Evolutionary conservation across 2,329 filamentous ascomycete species (phyloP).

Genomic region (Penicillium oxalicum): DNA sequence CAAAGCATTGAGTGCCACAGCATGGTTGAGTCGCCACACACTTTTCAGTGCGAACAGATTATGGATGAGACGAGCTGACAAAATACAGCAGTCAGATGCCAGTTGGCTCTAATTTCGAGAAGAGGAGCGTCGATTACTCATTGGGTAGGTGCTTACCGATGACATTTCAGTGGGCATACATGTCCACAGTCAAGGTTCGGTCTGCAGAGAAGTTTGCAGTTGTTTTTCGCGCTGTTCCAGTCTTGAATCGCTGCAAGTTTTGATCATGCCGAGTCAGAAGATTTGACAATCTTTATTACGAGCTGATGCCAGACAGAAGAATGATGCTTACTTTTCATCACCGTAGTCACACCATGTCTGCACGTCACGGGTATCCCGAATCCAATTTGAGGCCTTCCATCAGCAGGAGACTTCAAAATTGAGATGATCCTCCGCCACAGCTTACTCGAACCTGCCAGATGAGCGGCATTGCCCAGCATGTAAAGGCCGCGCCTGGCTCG

Average conservation of each 20-base stretch:
- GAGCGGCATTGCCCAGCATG: conserved; percentile 69
- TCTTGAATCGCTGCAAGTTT: conserved; percentile 24
- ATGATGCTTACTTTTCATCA: conserved; percentile 41
- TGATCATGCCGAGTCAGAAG: background rate
- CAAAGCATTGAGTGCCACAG: conserved; percentile 1
- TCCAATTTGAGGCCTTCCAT: conserved; percentile 37
- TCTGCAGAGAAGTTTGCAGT: conserved; percentile 47
- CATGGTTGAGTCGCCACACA: conserved; percentile 4
- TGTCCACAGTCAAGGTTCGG: conserved; percentile 47
- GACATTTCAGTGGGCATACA: conserved; percentile 47
- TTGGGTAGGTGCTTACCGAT: conserved; percentile 38
- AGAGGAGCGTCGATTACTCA: too few species aligned
- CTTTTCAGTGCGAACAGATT: background rate
- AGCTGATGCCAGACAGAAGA: background rate
- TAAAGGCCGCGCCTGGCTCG: conserved; percentile 75
- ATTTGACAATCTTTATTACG: background rate
- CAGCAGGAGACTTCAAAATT: conserved; percentile 32
- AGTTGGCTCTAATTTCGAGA: too few species aligned
- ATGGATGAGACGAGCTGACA: background rate
- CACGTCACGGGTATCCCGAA: conserved; percentile 60
- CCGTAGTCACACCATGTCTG: conserved; percentile 48
- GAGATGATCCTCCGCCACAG: conserved; percentile 50
- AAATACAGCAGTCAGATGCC: background rate
- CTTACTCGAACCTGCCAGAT: conserved; percentile 42
- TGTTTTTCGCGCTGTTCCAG: conserved; percentile 51